phyloP scores from a whole-genome alignment of 2,329 filamentous ascomycete genomes.

The Botryosphaeria agaves region DNA sequence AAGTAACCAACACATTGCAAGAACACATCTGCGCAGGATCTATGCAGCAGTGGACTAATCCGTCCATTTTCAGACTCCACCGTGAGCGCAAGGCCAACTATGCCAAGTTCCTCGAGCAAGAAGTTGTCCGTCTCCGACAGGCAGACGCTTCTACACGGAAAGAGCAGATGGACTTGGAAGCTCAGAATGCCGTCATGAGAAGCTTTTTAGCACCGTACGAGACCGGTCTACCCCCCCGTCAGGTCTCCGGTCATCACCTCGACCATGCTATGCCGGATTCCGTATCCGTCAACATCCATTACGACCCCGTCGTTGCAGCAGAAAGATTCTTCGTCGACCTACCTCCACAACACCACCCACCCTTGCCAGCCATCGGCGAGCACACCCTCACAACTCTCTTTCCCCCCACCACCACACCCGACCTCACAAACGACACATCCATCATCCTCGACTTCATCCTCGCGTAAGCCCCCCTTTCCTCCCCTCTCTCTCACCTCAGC shows the following conservation, averaged over 20 bases:
- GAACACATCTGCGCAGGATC: not conserved
- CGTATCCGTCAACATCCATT: not conserved
- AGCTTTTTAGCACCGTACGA: not conserved
- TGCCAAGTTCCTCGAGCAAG: not conserved
- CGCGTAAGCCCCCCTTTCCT: not conserved
- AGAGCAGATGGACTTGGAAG: not conserved
- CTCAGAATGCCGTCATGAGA: not conserved
- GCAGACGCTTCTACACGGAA: not conserved
- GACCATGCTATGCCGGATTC: not conserved
- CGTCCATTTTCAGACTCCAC: not conserved
- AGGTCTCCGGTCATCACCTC: not conserved
- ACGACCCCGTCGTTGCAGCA: not conserved
- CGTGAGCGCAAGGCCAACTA: not conserved
- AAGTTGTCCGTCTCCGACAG: not conserved
- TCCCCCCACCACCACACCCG: not conserved
- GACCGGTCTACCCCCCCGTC: not conserved
- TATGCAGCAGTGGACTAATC: not conserved
- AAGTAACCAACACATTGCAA: no score
- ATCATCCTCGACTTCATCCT: not conserved
- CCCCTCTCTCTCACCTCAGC: not conserved
- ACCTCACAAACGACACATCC: not conserved
- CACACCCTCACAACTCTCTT: not conserved
- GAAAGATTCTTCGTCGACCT: not conserved
- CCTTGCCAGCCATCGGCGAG: not conserved
- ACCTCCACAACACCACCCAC: not conserved